These are phyloP conservation scores for Saccharomycopsis hybrid DNA, from an alignment of 1,139 yeast species.

Conservation along the genomic window DNA sequence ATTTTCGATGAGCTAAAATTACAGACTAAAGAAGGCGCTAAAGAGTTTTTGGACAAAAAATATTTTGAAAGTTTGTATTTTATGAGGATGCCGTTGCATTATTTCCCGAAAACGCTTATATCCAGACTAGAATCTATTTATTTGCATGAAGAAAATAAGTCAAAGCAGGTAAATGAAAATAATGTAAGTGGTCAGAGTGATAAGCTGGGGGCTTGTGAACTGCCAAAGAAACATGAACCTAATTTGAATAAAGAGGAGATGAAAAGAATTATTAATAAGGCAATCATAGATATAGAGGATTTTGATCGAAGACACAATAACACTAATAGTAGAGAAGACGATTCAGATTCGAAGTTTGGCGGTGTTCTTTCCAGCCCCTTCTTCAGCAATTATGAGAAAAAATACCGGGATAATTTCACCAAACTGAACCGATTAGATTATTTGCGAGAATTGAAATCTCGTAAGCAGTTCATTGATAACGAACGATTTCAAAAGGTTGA, in stretches of 20 bases:
- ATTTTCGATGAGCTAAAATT: not conserved
- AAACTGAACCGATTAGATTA: not conserved
- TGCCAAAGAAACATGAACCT: not conserved
- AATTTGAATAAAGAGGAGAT: not conserved
- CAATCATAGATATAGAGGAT: constrained; percentile 3
- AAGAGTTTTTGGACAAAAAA: constrained; percentile 1
- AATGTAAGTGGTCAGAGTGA: not conserved
- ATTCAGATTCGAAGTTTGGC: not conserved
- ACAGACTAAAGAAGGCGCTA: constrained; percentile 1
- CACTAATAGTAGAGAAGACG: not conserved
- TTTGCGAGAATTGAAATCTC: not conserved
- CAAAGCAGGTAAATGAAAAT: not conserved
- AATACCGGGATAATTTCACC: not conserved
- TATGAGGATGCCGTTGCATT: constrained; percentile 13
- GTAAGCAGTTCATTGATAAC: not conserved
- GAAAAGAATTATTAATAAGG: not conserved
- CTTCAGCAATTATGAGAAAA: not conserved
- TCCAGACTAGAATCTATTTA: constrained; percentile 16
- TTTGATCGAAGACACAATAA: constrained; percentile 15
- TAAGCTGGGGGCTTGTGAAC: not conserved
- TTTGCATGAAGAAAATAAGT: not conserved
- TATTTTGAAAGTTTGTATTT: constrained; percentile 17
- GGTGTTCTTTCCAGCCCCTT: not conserved
- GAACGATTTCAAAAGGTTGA: not conserved
- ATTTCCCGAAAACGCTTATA: constrained; percentile 17